Evolutionary conservation across 2,329 filamentous ascomycete genomes (phyloP), one percentile per base, ranked within the genome.

Genomic region (Fusarium sp.): DNA sequence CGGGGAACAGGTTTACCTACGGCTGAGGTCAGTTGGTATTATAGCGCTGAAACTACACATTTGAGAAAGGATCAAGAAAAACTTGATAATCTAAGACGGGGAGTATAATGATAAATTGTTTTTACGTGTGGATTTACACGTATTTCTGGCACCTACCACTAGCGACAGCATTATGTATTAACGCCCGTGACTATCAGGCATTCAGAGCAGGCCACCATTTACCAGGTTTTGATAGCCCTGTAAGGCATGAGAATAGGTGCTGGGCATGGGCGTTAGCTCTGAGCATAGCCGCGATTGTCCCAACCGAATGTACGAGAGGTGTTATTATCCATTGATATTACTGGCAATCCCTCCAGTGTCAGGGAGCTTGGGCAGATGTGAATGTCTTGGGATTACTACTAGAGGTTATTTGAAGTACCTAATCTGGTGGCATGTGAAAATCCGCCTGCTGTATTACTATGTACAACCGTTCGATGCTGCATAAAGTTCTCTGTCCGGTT

Each of bases 381-480:
- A 54, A 28, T 22, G 15, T 28, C 24, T 41, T 56, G 32, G 60
- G 30, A 26, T 36, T 47, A 38, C 57, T 24, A 13, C 44, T 8
- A 39, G 30, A 50, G 30, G 24, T 59, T 68, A 13, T 53, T 22
- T 60, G 30, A 28, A 32, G 32, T 36, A 26, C 38, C 22, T 51
- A 35, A 54, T 45, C 26, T 47, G 26, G 30, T 42, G n/a, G 32
- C 47, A 62, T 42, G 54, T 35, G 15, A 50, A 26, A 36, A 30
- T 59, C 36, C 38, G 30, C 35, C n/a, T 26, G 68, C 35, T 68
- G 63, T 72, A 32, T 51, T 42, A 63, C 70, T 36, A 39, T 66
- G 67, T 74, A 39, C 50, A 58, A 69, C 71, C 39, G 24, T 44
- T 35, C 41, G 60, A 45, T 54, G 24, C 41, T 68, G 71, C 71